Conservation (phyloP, 129 eudicot species). For the Arctium lappa region DNA sequence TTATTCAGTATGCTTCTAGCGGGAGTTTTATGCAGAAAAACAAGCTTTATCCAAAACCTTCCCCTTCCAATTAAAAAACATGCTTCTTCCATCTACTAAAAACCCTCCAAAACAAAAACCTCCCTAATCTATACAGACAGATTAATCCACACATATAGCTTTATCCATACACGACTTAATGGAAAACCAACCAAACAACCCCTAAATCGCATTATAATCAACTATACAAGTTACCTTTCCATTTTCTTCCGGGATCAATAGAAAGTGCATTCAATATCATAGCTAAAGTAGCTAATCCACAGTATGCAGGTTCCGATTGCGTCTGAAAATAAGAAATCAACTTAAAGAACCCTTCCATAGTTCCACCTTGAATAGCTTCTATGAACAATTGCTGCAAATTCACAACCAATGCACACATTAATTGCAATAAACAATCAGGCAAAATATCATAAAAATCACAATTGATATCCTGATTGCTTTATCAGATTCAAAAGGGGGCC, state of each 20-base stretch:
- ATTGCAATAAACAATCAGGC: not conserved
- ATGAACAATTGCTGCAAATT: conserved; percentile 74
- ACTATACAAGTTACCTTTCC: conserved; percentile 73
- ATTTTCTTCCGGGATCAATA: conserved; percentile 95
- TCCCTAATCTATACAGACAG: too few species aligned
- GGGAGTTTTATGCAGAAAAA: too few species aligned
- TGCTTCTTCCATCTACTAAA: too few species aligned
- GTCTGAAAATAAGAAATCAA: conserved; percentile 93
- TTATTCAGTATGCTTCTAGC: too few species aligned
- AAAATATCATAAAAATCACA: too few species aligned
- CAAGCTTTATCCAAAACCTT: too few species aligned
- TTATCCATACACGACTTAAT: too few species aligned
- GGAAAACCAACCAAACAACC: not conserved
- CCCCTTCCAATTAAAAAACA: too few species aligned
- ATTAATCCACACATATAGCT: too few species aligned
- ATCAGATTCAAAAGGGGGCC: not conserved
- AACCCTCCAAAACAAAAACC: too few species aligned
- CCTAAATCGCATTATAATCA: not conserved
- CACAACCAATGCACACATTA: conserved; percentile 13
- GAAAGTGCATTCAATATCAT: conserved; percentile 98
- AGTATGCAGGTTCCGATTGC: conserved; percentile 98
- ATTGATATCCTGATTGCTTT: not conserved
- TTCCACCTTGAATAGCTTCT: conserved; percentile 90
- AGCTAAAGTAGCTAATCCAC: conserved; percentile 95
- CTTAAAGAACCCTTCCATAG: conserved; percentile 91